These are phyloP conservation scores for Beauveria australis DNA, from an alignment of 2,329 filamentous ascomycete genomes.

Conservation along the genomic window DNA sequence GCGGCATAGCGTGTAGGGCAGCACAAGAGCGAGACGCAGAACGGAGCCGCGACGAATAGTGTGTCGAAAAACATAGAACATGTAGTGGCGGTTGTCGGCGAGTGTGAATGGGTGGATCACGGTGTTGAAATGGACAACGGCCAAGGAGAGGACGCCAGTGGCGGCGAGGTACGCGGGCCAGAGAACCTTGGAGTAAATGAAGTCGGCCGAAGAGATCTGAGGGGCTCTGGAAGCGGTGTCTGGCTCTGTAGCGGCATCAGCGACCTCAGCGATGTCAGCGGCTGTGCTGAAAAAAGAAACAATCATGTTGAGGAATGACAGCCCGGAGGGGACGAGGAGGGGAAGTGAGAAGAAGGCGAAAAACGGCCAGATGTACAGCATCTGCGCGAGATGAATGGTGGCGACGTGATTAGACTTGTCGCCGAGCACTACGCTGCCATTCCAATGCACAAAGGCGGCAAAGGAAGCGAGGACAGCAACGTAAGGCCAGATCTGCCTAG, in stretches of 20 bases:
- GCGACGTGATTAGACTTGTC: conserved; percentile 93
- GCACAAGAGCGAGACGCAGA: conserved; percentile 59
- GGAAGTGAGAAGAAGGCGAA: conserved; percentile 85
- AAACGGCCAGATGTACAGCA: conserved; percentile 93
- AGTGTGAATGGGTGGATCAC: conserved; percentile 92
- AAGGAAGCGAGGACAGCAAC: conserved; percentile 61
- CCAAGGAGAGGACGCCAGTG: conserved; percentile 29
- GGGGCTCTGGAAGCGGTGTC: not conserved
- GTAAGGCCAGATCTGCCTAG: conserved; percentile 48
- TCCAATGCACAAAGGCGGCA: conserved; percentile 70
- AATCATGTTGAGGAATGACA: conserved; percentile 27
- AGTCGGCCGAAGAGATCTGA: conserved; percentile 4
- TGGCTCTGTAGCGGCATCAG: not conserved
- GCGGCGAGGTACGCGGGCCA: conserved; percentile 27
- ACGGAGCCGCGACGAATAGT: conserved; percentile 58
- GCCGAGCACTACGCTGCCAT: conserved; percentile 84
- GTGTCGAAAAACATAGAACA: conserved; percentile 91
- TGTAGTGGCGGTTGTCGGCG: conserved; percentile 93
- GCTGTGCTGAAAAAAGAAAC: not conserved
- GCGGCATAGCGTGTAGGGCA: conserved; percentile 62
- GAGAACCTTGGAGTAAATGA: conserved; percentile 27
- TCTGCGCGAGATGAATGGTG: conserved; percentile 79
- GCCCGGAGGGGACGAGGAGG: conserved; percentile 48
- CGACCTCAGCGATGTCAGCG: not conserved
- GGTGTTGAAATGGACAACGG: conserved; percentile 71